Percentiles rank a stretch among this genome's conserved stretches.
Evolutionary conservation across 2,329 filamentous ascomycete genomes (phyloP).

Genomic region (Cercospora sp.): DNA sequence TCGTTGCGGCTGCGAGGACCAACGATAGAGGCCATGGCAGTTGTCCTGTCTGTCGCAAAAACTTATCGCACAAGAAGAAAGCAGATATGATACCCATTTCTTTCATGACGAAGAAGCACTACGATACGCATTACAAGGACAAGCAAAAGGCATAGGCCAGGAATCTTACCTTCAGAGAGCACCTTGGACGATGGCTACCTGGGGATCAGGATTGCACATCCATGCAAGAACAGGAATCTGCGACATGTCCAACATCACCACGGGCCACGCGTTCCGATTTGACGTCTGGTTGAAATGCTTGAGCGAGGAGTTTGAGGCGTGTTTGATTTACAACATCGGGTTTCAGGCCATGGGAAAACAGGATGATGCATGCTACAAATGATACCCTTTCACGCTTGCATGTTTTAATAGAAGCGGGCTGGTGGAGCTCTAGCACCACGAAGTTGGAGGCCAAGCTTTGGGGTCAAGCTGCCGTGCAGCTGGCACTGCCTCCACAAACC

Average conservation of each 20-base stretch:
- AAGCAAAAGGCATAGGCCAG: conserved; percentile 8
- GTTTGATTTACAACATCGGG: not conserved
- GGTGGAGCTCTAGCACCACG: not conserved
- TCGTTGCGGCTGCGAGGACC: conserved; percentile 58
- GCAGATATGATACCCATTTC: conserved; percentile 26
- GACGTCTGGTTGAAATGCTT: conserved; percentile 18
- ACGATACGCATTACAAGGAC: conserved; percentile 14
- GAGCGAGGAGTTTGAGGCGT: conserved; percentile 15
- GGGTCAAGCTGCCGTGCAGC: not conserved
- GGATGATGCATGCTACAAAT: conserved; percentile 13
- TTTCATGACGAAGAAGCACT: conserved; percentile 31
- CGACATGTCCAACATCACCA: not conserved
- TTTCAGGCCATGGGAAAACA: conserved; percentile 9
- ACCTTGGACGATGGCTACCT: not conserved
- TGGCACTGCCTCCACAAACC: not conserved
- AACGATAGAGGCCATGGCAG: conserved; percentile 46
- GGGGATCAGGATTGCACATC: not conserved
- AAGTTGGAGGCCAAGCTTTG: conserved; percentile 4
- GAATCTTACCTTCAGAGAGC: not conserved
- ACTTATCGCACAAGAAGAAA: conserved; percentile 27
- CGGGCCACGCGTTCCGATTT: conserved; percentile 2
- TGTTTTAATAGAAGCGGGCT: not conserved
- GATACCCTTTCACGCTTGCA: not conserved
- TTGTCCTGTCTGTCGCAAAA: conserved; percentile 46
- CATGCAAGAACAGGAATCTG: not conserved